These are phyloP conservation scores for Rickenella mellea DNA, from an alignment of 768 basidiomycete species.

Conservation along the genomic window DNA sequence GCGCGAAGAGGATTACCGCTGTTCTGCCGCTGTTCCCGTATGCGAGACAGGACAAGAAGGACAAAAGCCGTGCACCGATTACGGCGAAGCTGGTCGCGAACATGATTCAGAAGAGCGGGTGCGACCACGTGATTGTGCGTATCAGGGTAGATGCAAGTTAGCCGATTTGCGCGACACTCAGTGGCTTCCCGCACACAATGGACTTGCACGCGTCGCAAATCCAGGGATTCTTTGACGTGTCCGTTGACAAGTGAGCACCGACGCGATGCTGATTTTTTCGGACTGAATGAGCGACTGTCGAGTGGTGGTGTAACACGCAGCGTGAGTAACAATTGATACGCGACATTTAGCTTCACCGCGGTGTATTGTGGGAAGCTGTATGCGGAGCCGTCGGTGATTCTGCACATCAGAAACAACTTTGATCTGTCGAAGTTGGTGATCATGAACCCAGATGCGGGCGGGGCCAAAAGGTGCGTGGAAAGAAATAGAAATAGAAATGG, in stretches of 20 bases:
- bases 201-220: slow-evolving; percentile 98
- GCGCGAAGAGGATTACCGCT: slow-evolving; percentile 95
- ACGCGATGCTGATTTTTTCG: slow-evolving; percentile 26
- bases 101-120: slow-evolving; percentile 87
- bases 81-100: slow-evolving; percentile 98
- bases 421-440: slow-evolving; percentile 81
- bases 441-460: slow-evolving; percentile 96
- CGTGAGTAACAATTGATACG: slow-evolving; percentile 30
- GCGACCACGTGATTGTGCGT: slow-evolving; percentile 95
- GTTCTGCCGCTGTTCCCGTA: slow-evolving; percentile 97
- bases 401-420: slow-evolving; percentile 92
- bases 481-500: too few species aligned
- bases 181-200: slow-evolving; percentile 62
- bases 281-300: slow-evolving; percentile 6
- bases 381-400: slow-evolving; percentile 90
- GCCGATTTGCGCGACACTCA: background rate
- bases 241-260: slow-evolving; percentile 99
- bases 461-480: slow-evolving; percentile 78
- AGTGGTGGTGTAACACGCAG: slow-evolving; percentile 19
- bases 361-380: slow-evolving; percentile 50
- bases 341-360: slow-evolving; percentile 14
- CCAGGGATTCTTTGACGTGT: slow-evolving; percentile 99
- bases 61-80: slow-evolving; percentile 96
- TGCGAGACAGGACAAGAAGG: slow-evolving; percentile 97
- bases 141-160: background rate